Base-by-base conservation (phyloP, 768 basidiomycete genomes). In the Calocera viscosa region DNA sequence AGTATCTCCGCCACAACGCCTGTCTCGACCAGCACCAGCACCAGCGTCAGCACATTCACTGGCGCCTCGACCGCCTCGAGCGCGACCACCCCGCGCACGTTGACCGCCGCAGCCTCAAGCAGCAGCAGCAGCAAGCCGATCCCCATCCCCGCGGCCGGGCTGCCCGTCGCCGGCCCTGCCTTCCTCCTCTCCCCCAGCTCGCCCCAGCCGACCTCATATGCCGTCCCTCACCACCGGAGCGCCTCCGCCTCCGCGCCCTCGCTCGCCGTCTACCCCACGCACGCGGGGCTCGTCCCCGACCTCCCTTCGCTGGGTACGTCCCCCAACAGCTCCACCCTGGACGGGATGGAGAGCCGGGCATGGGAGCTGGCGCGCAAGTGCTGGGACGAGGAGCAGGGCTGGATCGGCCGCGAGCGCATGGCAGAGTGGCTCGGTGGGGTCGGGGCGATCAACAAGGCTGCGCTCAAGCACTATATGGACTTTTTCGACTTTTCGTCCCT, bases 351-450 rank as follows among this genome's bases (percentile, higher is more conserved):
- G 72, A 26, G 26, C 53, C 24, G 84, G 67, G 94, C 86, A 1
- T 84, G 84, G 72, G 86, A 86, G 64, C 76, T 91, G 49, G 94
- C 94, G 0, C 76, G 80, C 38, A 83, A 86, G 66, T 94, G 90
- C 76, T 91, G 90, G 83, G 82, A 84, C 34, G 92, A 94, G 71
- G 92, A 98, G 72, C 89, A 89, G 70, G 82, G 81, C 17, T 94
- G 94, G 74, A 75, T 94, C 71, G 80, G 84, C 16, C 87, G 87
- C 73, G 93, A 94, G 72, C 95, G 94, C 78, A 91, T 97, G 71
- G 94, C 95, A 0, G 93, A 96, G 75, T 99, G 91, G 87, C 81
- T 99, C 41, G 96, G 96, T 71, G 88, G 91, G 74, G 78, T 83
- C 66, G 86, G 86, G 22, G 80, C 78, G 1, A 80, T 94, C 70